Conservation (phyloP, 2,329 filamentous ascomycete genomes). For the Zymoseptoria crescenta region DNA sequence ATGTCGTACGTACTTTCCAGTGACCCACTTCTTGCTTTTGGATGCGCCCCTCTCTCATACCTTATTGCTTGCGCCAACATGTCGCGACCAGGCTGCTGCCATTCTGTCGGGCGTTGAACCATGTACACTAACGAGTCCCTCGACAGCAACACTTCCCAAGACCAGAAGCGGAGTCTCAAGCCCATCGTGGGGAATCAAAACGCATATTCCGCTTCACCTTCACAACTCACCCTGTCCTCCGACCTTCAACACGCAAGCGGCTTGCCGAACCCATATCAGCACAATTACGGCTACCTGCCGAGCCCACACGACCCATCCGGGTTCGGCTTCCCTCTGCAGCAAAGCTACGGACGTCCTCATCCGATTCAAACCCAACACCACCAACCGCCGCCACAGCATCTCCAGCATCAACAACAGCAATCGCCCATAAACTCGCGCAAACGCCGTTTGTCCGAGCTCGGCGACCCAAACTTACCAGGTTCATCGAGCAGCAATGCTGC, state of each 20-base stretch:
- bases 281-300: conserved; percentile 21
- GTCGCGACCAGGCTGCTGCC: neutral
- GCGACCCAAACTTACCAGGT: conserved; percentile 20
- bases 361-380: conserved; percentile 27
- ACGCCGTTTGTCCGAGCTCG: conserved; percentile 30
- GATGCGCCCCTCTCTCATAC: conserved; percentile 7
- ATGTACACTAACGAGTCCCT: conserved; percentile 18
- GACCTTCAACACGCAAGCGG: conserved; percentile 19
- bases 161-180: conserved; percentile 39
- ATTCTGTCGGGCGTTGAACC: neutral
- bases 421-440: conserved; percentile 30
- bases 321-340: conserved; percentile 25
- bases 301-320: conserved; percentile 21
- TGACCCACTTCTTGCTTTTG: conserved; percentile 4
- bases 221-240: conserved; percentile 29
- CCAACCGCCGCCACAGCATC: conserved; percentile 30
- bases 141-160: conserved; percentile 33
- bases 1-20: conserved; percentile 25
- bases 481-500: conserved; percentile 25
- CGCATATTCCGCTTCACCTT: conserved; percentile 32
- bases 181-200: conserved; percentile 27
- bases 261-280: conserved; percentile 25
- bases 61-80: conserved; percentile 1
- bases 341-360: conserved; percentile 20
- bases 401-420: conserved; percentile 27